Percentiles rank a stretch among this genome's conserved stretches.
phyloP scores from a whole-genome alignment of 345 rosid genomes.

The Gynandropsis gynandra region DNA sequence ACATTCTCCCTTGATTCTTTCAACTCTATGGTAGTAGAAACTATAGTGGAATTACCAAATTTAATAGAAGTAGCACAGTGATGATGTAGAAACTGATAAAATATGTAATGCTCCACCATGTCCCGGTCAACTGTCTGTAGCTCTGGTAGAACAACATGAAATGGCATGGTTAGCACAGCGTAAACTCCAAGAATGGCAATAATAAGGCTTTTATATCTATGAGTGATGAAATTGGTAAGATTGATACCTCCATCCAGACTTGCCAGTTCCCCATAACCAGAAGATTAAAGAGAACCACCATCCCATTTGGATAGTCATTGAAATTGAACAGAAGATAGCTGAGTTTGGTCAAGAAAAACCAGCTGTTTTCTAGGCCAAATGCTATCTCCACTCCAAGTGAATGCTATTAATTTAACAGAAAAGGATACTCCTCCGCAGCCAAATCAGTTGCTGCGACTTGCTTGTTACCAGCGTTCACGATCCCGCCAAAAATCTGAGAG shows the following conservation, averaged over 20 bases:
- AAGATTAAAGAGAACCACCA: constrained; percentile 92
- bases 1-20: too few species aligned
- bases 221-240: constrained; percentile 1
- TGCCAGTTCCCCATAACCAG: constrained; percentile 94
- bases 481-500: constrained; percentile 76
- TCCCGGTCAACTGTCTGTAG: constrained; percentile 76
- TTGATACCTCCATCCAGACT: constrained; percentile 80
- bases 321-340: constrained; percentile 85
- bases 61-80: constrained; percentile 71
- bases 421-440: constrained; percentile 83
- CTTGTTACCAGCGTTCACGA: constrained; percentile 84
- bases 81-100: constrained; percentile 89
- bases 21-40: not conserved
- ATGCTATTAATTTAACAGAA: not conserved
- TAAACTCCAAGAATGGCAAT: constrained; percentile 1
- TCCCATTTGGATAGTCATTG: constrained; percentile 96
- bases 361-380: too few species aligned
- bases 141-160: constrained; percentile 42
- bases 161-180: constrained; percentile 12
- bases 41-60: constrained; percentile 50
- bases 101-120: constrained; percentile 64
- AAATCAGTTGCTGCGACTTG: constrained; percentile 50
- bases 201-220: constrained; percentile 19
- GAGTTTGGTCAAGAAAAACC: constrained; percentile 41
- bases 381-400: not conserved